Evolutionary conservation across 352 stramenopile species (phyloP).

Genomic region (Hyaloperonospora brassicae): DNA sequence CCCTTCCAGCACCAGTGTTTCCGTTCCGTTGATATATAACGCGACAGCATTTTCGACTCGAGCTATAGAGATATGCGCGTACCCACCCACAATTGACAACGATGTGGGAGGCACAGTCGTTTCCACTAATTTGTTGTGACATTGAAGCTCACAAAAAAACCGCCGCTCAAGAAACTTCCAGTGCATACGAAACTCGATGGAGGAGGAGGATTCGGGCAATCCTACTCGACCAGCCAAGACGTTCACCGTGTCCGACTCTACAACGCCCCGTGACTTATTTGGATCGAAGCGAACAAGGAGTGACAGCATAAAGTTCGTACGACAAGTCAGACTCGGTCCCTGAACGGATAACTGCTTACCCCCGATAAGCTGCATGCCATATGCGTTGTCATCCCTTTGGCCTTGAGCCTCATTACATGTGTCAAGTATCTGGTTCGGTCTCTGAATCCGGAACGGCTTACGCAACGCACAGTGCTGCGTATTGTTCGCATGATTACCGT

Average conservation of each 20-base stretch:
- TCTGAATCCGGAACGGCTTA: constrained; percentile 54
- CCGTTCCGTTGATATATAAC: constrained; percentile 19
- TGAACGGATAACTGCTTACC: constrained; percentile 20
- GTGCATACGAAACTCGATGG: constrained; percentile 14
- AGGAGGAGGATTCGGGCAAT: constrained; percentile 1
- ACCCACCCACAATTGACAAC: constrained; percentile 14
- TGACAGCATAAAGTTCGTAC: constrained; percentile 21
- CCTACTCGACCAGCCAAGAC: constrained; percentile 18
- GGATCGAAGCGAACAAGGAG: constrained; percentile 42
- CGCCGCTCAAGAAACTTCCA: constrained; percentile 12
- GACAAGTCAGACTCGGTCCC: not conserved
- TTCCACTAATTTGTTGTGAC: constrained; percentile 1
- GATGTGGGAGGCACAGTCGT: not conserved
- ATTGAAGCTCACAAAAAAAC: constrained; percentile 16
- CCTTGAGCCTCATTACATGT: constrained; percentile 1
- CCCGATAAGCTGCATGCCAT: constrained; percentile 36
- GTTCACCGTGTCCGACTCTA: not conserved
- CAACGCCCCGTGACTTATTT: constrained; percentile 1
- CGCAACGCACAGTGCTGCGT: constrained; percentile 24
- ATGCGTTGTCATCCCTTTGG: constrained; percentile 10
- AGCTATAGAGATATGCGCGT: constrained; percentile 24
- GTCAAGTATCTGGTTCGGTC: not conserved
- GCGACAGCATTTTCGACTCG: constrained; percentile 4
- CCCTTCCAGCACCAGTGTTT: constrained; percentile 7
- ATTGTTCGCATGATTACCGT: constrained; percentile 34